A percentile compares a stretch with the other conserved stretches of the same genome.
Conservation (phyloP, 768 basidiomycete genomes). For the Paxillus ammoniavirescens region DNA sequence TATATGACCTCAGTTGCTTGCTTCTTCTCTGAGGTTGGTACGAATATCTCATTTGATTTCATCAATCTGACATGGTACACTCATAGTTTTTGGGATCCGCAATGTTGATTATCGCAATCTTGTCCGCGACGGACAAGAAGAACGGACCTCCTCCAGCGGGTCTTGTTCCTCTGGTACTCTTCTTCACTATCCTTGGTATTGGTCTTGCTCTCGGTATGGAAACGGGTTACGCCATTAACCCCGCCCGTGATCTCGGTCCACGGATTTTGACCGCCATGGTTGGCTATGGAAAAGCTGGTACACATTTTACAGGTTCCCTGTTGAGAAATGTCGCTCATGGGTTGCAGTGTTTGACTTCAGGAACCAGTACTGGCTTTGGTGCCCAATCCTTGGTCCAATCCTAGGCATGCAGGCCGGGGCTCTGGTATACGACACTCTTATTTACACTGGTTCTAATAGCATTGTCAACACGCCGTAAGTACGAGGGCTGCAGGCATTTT, state of each 20-base stretch:
- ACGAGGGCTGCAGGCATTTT: neutral
- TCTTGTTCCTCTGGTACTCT: conserved; percentile 53
- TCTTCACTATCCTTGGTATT: conserved; percentile 59
- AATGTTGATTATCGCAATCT: conserved; percentile 52
- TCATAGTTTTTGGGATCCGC: conserved; percentile 53
- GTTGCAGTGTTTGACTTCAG: conserved; percentile 24
- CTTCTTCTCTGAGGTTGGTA: conserved; percentile 45
- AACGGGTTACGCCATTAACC: conserved; percentile 67
- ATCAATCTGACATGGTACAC: neutral
- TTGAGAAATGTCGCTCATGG: neutral
- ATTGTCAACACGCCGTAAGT: conserved; percentile 52
- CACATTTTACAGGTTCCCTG: conserved; percentile 29
- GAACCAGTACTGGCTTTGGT: conserved; percentile 77
- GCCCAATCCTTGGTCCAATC: conserved; percentile 58
- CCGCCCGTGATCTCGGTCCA: conserved; percentile 72
- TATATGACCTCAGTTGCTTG: conserved; percentile 43
- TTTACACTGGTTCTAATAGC: conserved; percentile 57
- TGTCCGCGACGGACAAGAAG: conserved; percentile 51
- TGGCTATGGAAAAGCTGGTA: conserved; percentile 56
- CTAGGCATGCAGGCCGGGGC: conserved; percentile 55
- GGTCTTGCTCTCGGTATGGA: conserved; percentile 59
- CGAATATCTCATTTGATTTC: neutral
- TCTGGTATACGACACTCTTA: conserved; percentile 55
- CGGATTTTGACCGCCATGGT: conserved; percentile 68
- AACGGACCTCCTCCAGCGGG: conserved; percentile 50